Evolutionary conservation across 1,139 yeast genomes (phyloP), one percentile per base, ranked within the genome.

Genomic region (Taphrina confusa): DNA sequence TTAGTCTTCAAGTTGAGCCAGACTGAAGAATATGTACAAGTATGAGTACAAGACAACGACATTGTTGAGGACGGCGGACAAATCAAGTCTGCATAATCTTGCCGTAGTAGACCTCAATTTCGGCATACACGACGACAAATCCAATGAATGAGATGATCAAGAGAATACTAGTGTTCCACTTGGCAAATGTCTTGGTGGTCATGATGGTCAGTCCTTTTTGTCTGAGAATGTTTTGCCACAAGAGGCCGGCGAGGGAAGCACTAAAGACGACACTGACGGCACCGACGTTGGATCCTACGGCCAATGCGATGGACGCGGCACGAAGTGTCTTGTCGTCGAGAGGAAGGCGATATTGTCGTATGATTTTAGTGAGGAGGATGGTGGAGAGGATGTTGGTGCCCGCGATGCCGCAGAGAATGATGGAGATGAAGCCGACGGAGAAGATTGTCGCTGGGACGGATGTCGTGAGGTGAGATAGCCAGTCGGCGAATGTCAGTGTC

Each of bases 331-430:
- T 20, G 22, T 23, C 36, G 33, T 45, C 44, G 16, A 42, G 40
- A 5, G 36, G 44, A 5, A 18, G n/a, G n/a, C 33, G 14, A 16
- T 40, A 42, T 28, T 51, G 58, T 34, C 52, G 50, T 12, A 58
- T 34, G 42, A 58, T 45, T 33, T 52, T 44, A 54, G 55, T 46
- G 22, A 58, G 47, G 8, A 58, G 49, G 27, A 58, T 46, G 9
- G 61, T 58, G 12, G 54, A 28, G 27, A 55, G 49, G 25, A 58
- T 58, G 33, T 58, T 58, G 11, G 61, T 58, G 23, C 61, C 61
- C 27, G 54, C 52, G 37, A 58, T 14, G 28, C 40, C 57, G 34
- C 61, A 58, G n/a, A 58, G 54, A 14, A 52, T 11, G 25, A 51
- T 39, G 25, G 61, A 57, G 40, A 51, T 30, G 51, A 58, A 3